Evolutionary conservation across 2,329 filamentous ascomycete species (phyloP), one percentile per base, ranked within the genome.

Genomic region (Claviceps spartinae): DNA sequence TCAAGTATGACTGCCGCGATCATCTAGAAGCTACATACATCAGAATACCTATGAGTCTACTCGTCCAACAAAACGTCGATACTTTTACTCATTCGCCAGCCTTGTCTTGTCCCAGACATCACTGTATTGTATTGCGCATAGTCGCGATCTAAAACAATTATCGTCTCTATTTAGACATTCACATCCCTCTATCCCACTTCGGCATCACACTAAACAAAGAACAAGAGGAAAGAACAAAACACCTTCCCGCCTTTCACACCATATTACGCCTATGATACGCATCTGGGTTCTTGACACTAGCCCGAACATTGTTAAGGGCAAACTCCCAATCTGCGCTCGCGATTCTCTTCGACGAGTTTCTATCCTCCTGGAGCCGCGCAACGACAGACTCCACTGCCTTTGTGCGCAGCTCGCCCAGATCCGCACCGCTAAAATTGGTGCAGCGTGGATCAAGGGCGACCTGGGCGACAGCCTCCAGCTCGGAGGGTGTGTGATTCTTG

Each of bases 391-490:
- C 67, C 9, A 71, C 71, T 2, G 82, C 69, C 56, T n/a, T n/a
- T n/a, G n/a, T n/a, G n/a, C n/a, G n/a, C 11, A 73, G 52, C 0
- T 67, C 69, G 36, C 74, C 73, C 41, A 85, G 65, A 60, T 85
- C 81, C 1, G 81, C 81, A 54, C 81, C 81, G 54, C 85, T 91
- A 66, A 91, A 97, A 26, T 86, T 81, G 9, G 78, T 73, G 64
- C 90, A 96, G 11, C 81, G 72, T 8, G 62, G 54, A 53, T 85
- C 82, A 36, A 78, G 72, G 0, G 87, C 91, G 4, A 95, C 74
- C 3, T 69, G 67, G 3, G 79, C 79, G 1, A 93, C 68, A 1
- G 72, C 69, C 0, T 77, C 71, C 11, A 72, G 65, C 50, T 76
- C 76, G 4, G 77, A 70, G 8, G 81, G 54, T 1, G 56, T 54